Base-by-base conservation (phyloP, 192 early-diverging fungal species). In the Spizellomyces sp. region DNA sequence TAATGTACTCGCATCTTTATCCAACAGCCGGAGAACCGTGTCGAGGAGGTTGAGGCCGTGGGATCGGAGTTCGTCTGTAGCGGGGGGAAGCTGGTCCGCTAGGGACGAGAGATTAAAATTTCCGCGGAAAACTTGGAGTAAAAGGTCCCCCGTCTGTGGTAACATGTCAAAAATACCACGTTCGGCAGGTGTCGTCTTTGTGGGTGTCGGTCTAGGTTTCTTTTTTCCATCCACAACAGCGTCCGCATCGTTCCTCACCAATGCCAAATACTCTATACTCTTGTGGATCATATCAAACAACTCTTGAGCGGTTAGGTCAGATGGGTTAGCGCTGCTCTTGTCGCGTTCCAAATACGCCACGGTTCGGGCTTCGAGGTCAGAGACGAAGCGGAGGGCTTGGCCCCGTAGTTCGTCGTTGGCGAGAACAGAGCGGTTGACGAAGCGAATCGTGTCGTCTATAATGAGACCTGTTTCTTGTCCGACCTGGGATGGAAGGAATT, bases 111-210 rank as follows among this genome's bases (percentile, higher is more conserved):
- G 2, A 54, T 54, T 54, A 54, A 54, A n/a, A n/a, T 19, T 54
- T 12, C 50, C 50, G 50, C 50, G 50, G 17, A 19, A 12, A 54
- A 54, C 17, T 54, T 54, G 50, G 17, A 54, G 12, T 54, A 54
- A 54, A 54, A 54, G 50, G 50, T 54, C 50, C 14, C 50, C 50
- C 14, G 50, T 54, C 50, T 19, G 50, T 54, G 50, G 50, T n/a
- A 54, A 19, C 14, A 12, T 12, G 50, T 54, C 50, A 54, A 54
- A 54, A 19, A 54, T 54, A 19, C 50, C 50, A 54, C 50, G 50
- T 19, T 54, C 50, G 17, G 17, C 50, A 19, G 50, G 50, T n/a
- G 50, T n/a, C 17, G 50, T 54, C 12, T 4, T 12, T 4, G 50
- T 54, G 50, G 50, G 50, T 19, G 50, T n/a, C 17, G 50, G 50